Conservation (phyloP, 1,139 yeast species). For the Meyerozyma guilliermondii region DNA sequence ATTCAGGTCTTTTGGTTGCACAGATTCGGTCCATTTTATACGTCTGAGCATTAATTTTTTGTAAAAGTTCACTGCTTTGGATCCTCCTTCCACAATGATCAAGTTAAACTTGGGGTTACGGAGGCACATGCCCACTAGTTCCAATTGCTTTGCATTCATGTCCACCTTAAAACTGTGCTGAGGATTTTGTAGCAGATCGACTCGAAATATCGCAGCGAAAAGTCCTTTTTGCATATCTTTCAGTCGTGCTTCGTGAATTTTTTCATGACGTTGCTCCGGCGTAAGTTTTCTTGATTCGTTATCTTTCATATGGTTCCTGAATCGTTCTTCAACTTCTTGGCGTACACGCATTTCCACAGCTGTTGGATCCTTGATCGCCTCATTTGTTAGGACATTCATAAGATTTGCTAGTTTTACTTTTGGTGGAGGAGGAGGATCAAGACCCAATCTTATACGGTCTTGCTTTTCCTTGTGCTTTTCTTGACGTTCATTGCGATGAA, state of each 20-base stretch:
- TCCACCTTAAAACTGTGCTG: slow-evolving; percentile 71
- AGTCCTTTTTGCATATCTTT: slow-evolving; percentile 44
- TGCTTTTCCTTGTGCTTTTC: slow-evolving; percentile 64
- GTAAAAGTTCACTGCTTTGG: slow-evolving; percentile 54
- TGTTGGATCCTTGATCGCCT: slow-evolving; percentile 88
- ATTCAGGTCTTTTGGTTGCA: slow-evolving; percentile 19
- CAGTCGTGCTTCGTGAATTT: slow-evolving; percentile 43
- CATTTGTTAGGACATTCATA: slow-evolving; percentile 81
- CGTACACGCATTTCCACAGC: slow-evolving; percentile 71
- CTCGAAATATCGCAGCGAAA: slow-evolving; percentile 54
- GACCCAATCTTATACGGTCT: slow-evolving; percentile 72
- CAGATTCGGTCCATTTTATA: slow-evolving; percentile 63
- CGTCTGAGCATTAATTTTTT: slow-evolving; percentile 57
- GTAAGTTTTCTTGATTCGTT: slow-evolving; percentile 63
- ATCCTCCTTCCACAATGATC: slow-evolving; percentile 71
- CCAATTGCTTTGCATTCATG: slow-evolving; percentile 70
- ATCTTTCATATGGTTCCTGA: slow-evolving; percentile 50
- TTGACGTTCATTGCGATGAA: slow-evolving; percentile 68
- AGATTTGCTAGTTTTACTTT: slow-evolving; percentile 79
- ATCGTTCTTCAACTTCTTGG: slow-evolving; percentile 62
- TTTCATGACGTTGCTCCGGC: slow-evolving; percentile 50
- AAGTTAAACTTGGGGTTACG: slow-evolving; percentile 45
- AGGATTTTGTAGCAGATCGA: slow-evolving; percentile 53
- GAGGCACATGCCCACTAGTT: slow-evolving; percentile 54
- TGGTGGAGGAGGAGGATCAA: slow-evolving; percentile 86